Evolutionary conservation across 2,329 filamentous ascomycete genomes (phyloP).

Genomic region (Mollisia scopiformis): DNA sequence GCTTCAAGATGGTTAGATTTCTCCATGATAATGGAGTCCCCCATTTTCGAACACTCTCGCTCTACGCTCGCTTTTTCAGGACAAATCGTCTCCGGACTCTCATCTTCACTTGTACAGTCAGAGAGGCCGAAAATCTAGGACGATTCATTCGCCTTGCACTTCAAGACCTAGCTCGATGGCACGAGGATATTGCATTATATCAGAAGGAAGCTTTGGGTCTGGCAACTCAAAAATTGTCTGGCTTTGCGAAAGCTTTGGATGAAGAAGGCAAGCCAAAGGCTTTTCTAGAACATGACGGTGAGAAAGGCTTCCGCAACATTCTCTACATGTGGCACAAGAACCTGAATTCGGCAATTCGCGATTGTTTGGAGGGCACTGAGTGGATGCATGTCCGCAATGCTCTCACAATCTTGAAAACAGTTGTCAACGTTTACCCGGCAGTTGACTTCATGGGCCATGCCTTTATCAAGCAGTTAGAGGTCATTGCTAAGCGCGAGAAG

Average conservation of each 20-base stretch:
- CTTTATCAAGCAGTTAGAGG: slow-evolving; percentile 65
- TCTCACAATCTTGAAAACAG: slow-evolving; percentile 82
- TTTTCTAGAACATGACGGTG: slow-evolving; percentile 81
- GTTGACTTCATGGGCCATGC: slow-evolving; percentile 84
- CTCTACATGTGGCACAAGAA: slow-evolving; percentile 91
- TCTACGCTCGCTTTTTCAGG: slow-evolving; percentile 84
- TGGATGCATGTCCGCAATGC: slow-evolving; percentile 99
- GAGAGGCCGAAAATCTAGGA: slow-evolving; percentile 91
- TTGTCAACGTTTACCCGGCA: slow-evolving; percentile 82
- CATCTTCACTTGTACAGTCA: slow-evolving; percentile 87
- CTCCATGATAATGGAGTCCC: slow-evolving; percentile 83
- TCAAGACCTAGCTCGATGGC: slow-evolving; percentile 82
- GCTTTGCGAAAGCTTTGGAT: slow-evolving; percentile 77
- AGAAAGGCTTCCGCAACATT: slow-evolving; percentile 81
- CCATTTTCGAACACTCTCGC: slow-evolving; percentile 82
- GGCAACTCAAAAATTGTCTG: slow-evolving; percentile 67
- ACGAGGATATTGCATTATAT: slow-evolving; percentile 74
- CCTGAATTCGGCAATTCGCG: slow-evolving; percentile 77
- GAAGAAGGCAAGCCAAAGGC: slow-evolving; percentile 69
- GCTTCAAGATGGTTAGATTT: slow-evolving; percentile 83
- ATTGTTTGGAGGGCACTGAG: slow-evolving; percentile 79
- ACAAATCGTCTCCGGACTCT: slow-evolving; percentile 79
- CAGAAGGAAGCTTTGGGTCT: slow-evolving; percentile 79
- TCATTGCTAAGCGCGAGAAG: slow-evolving; percentile 66
- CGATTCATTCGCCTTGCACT: slow-evolving; percentile 85